Conservation (phyloP, 768 basidiomycete genomes). For the Thelephora aurantiotincta region DNA sequence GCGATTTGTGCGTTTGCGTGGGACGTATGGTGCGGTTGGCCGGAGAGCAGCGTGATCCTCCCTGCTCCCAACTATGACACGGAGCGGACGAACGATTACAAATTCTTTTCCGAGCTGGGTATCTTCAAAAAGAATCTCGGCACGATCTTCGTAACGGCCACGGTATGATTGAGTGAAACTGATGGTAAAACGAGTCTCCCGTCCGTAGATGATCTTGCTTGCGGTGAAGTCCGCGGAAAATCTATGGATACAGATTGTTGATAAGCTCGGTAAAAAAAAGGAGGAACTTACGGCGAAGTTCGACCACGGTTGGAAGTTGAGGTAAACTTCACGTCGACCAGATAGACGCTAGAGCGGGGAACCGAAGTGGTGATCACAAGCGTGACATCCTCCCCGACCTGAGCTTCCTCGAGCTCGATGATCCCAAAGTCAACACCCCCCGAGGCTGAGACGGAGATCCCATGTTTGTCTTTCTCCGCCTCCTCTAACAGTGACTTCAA, state of each 20-base stretch:
- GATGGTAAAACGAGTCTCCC: conserved; percentile 5
- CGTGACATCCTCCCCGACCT: conserved; percentile 2
- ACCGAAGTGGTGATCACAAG: conserved; percentile 3
- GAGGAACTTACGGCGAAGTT: conserved; percentile 2
- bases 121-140: conserved; percentile 34
- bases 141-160: conserved; percentile 31
- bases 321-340: conserved; percentile 1
- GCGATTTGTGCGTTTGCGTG: conserved; percentile 7
- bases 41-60: conserved; percentile 35
- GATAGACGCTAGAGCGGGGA: neutral
- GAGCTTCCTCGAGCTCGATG: conserved; percentile 7
- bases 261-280: neutral
- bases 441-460: conserved; percentile 6
- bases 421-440: conserved; percentile 13
- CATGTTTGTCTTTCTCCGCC: conserved; percentile 9
- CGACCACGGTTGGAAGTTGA: neutral
- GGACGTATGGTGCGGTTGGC: conserved; percentile 30
- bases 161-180: conserved; percentile 14
- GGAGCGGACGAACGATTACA: conserved; percentile 30
- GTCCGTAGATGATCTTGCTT: conserved; percentile 1
- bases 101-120: conserved; percentile 21
- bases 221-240: conserved; percentile 4
- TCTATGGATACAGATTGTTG: conserved; percentile 2
- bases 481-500: conserved; percentile 5
- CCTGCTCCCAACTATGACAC: conserved; percentile 31